Base-by-base conservation (phyloP, 164 flowering plant genomes). In the Aristolochia californica region DNA sequence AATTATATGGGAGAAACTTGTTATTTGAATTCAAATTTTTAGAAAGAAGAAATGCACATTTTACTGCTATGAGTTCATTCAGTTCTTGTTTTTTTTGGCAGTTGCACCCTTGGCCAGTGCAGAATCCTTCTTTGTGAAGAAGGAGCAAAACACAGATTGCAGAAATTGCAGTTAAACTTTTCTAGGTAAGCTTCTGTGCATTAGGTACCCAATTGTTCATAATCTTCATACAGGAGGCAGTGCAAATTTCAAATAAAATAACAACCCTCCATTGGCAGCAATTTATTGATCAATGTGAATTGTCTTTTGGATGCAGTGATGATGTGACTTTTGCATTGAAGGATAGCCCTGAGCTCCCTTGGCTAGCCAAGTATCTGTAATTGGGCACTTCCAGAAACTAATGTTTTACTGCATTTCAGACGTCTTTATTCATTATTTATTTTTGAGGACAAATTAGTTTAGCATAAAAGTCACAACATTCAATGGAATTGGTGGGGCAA, bases 311-410 rank as follows among this genome's bases (percentile, higher is more conserved):
- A 73, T 57, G 70, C 93, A 91, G 98, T 66, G 97, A 93, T 69
- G 97, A 93, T 69, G 91, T 93, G 9, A 71, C 87, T 51, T 93
- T 93, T 75, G 97, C 97, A 24, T 76, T 89, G 59, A 93, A 87
- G 64, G 94, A 82, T 72, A 67, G 81, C 77, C 72, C 77, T 57
- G 95, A 83, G 56, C 62, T 85, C 23, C 91, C 98, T 13, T 93
- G 98, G 98, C 62, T 89, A 69, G 72, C 94, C 27, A 87, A 89
- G 77, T 87, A 82, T 65, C 58, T 91, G 26, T 87, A 66, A 77
- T 61, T 25, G 40, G 40, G 40, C 40, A 34, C 40, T 34, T 34
- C 40, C 0, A 1, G 0, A 34, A 0, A 34, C 10, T 34, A 5
- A 34, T 34, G 10, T 34, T n/a, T n/a, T n/a, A n/a, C n/a, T n/a